These are phyloP conservation scores for Pseudocercospora musae DNA, from an alignment of 2,329 filamentous ascomycete genomes.

Conservation along the genomic window DNA sequence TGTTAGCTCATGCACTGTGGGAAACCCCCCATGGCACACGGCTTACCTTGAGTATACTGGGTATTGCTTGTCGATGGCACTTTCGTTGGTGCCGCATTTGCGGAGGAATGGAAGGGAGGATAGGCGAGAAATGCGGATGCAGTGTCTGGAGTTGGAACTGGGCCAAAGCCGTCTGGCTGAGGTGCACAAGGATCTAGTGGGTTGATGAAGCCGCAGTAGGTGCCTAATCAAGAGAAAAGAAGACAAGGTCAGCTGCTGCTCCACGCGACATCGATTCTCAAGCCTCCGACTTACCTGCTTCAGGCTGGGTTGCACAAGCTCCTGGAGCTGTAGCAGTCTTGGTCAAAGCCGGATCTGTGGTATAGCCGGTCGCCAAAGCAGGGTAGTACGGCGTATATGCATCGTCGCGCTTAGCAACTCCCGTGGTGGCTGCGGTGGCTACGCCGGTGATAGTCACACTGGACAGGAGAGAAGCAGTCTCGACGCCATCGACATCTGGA, in stretches of 20 bases:
- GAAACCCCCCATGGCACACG: background rate
- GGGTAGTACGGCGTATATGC: conserved; percentile 26
- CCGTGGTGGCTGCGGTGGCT: conserved; percentile 15
- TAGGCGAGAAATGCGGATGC: conserved; percentile 27
- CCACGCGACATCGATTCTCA: background rate
- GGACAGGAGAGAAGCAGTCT: conserved; percentile 22
- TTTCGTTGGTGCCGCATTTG: conserved; percentile 24
- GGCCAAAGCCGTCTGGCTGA: conserved; percentile 38
- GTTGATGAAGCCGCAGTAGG: conserved; percentile 40
- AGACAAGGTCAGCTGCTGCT: background rate
- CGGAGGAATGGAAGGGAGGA: conserved; percentile 12
- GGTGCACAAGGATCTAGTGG: conserved; percentile 38
- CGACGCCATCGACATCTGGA: conserved; percentile 9
- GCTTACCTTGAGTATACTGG: conserved; percentile 14
- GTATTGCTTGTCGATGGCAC: conserved; percentile 18
- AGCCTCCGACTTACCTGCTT: conserved; percentile 22
- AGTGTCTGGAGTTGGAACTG: conserved; percentile 28
- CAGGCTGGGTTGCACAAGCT: conserved; percentile 32
- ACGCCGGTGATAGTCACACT: conserved; percentile 20
- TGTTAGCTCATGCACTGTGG: background rate
- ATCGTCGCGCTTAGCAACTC: conserved; percentile 13
- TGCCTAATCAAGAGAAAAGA: conserved; percentile 10
- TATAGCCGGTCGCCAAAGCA: conserved; percentile 25
- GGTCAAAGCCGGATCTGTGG: conserved; percentile 25
- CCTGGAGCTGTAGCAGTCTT: conserved; percentile 22